Evolutionary conservation across 208 protist species (phyloP).

Genomic region (Herpetomonas samuelpessoai): DNA sequence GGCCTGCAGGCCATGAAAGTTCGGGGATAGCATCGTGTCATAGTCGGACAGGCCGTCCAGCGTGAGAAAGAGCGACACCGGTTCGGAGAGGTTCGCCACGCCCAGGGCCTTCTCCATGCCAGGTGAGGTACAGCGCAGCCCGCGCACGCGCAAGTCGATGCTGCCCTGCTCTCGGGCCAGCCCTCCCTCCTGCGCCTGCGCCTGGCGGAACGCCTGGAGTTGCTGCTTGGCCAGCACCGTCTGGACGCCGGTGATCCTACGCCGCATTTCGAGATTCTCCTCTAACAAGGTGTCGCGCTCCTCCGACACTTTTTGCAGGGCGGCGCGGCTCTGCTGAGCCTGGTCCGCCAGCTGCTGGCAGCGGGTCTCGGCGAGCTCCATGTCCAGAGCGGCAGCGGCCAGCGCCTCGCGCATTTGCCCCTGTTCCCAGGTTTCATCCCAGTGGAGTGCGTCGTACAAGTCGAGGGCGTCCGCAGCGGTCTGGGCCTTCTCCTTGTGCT

Average conservation of each 20-base stretch:
- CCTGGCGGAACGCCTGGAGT: slow-evolving; percentile 61
- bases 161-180: slow-evolving; percentile 13
- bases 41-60: slow-evolving; percentile 70
- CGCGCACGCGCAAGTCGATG: slow-evolving; percentile 60
- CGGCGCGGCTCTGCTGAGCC: slow-evolving; percentile 38
- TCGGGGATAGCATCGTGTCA: slow-evolving; percentile 78
- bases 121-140: slow-evolving; percentile 22
- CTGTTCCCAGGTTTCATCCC: slow-evolving; percentile 79
- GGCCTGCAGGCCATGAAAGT: slow-evolving; percentile 40
- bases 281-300: slow-evolving; percentile 81
- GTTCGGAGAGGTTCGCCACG: slow-evolving; percentile 21
- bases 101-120: slow-evolving; percentile 34
- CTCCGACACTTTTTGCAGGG: slow-evolving; percentile 32
- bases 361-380: slow-evolving; percentile 78
- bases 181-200: slow-evolving; percentile 4
- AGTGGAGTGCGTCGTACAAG: slow-evolving; percentile 65
- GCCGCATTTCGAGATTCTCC: slow-evolving; percentile 77
- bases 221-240: slow-evolving; percentile 87
- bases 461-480: slow-evolving; percentile 39
- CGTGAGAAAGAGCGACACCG: slow-evolving; percentile 64
- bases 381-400: slow-evolving; percentile 73
- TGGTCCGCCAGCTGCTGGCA: slow-evolving; percentile 59
- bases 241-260: slow-evolving; percentile 73
- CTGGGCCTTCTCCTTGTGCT: slow-evolving; percentile 9
- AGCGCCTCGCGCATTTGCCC: slow-evolving; percentile 76